Percentiles rank a stretch among this genome's conserved stretches.
Evolutionary conservation across 2,329 filamentous ascomycete species (phyloP).

Genomic region (Fusarium coicis): DNA sequence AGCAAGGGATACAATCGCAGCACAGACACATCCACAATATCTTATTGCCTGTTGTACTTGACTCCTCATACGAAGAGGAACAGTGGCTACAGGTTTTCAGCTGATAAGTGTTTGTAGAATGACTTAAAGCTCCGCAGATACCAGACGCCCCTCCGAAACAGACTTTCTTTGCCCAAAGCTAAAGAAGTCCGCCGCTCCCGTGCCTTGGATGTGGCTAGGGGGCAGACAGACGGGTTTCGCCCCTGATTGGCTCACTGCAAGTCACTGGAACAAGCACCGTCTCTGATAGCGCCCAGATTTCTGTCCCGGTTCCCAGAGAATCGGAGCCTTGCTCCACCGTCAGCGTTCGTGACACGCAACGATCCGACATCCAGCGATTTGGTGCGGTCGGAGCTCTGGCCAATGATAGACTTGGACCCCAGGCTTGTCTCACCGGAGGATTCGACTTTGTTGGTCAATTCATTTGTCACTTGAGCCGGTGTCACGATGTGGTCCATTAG

Average conservation of each 20-base stretch:
- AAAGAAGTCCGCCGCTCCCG: slow-evolving; percentile 42
- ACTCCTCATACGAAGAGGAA: slow-evolving; percentile 8
- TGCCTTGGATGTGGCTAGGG: slow-evolving; percentile 41
- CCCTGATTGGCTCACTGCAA: slow-evolving; percentile 41
- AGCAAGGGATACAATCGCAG: slow-evolving; percentile 1
- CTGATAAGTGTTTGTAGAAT: slow-evolving; percentile 32
- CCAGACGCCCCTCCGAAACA: slow-evolving; percentile 32
- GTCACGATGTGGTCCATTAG: slow-evolving; percentile 11
- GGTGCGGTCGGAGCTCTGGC: slow-evolving; percentile 31
- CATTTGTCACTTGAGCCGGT: slow-evolving; percentile 18
- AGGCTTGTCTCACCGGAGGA: slow-evolving; percentile 21
- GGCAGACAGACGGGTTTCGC: slow-evolving; percentile 12
- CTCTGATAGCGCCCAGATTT: slow-evolving; percentile 41
- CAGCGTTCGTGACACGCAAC: slow-evolving; percentile 43
- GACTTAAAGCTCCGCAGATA: slow-evolving; percentile 28
- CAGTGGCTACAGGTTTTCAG: slow-evolving; percentile 36
- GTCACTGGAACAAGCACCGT: slow-evolving; percentile 37
- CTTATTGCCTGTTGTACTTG: slow-evolving; percentile 9
- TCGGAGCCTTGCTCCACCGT: slow-evolving; percentile 48
- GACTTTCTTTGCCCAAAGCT: slow-evolving; percentile 37
- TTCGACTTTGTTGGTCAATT: slow-evolving; percentile 25
- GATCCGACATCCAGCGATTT: slow-evolving; percentile 40
- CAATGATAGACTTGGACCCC: slow-evolving; percentile 27
- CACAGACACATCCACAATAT: not conserved
- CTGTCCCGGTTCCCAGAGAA: slow-evolving; percentile 47